Evolutionary conservation across 2,329 filamentous ascomycete species (phyloP), one percentile per base, ranked within the genome.

Genomic region (Akanthomyces muscarius): DNA sequence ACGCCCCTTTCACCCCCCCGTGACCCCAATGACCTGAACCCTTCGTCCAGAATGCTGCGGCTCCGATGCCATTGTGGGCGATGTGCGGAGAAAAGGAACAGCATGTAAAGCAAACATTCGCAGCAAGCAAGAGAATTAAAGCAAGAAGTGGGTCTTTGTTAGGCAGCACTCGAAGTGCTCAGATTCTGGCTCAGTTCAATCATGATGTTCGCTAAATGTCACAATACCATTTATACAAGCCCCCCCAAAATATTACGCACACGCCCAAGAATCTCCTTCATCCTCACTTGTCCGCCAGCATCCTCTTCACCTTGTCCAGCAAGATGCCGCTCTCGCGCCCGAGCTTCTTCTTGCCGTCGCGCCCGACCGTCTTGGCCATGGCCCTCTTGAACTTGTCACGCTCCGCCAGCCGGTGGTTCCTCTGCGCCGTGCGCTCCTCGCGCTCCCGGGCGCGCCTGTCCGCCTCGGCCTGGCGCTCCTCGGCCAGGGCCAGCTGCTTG

Each of bases 281-380:
- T 42, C 28, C 14, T 30, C 36, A 48, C 51, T 61, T 55, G 33
- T 78, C 71, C 2, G 80, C 82, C 65, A 95, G 84, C 75, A 96
- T 80, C 72, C 81, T 87, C 80, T 89, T 88, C 41, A 94, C 89
- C 76, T 88, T 91, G 70, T 92, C 89, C 62, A 97, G 77, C 69
- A 97, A 70, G 44, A 94, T 81, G 41, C 83, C 83, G 69, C 92
- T 93, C 80, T 96, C 92, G 65, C 91, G 83, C 1, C 92, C 92
- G 54, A 97, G 75, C 77, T 91, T 93, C 74, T 89, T 84, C 77
- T 90, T 88, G 13, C 91, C 91, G 71, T 90, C 85, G 33, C 86
- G 87, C 73, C 89, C 86, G 42, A 88, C 86, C 58, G 93, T 91
- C 73, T 88, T 89, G 66, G 89, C 88, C 74, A 91, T 85, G 66